Percentiles rank a stretch among this genome's conserved stretches.
These are phyloP conservation scores for Dalechampia spathulata DNA, from an alignment of 441 rosid species.

Conservation along the genomic window DNA sequence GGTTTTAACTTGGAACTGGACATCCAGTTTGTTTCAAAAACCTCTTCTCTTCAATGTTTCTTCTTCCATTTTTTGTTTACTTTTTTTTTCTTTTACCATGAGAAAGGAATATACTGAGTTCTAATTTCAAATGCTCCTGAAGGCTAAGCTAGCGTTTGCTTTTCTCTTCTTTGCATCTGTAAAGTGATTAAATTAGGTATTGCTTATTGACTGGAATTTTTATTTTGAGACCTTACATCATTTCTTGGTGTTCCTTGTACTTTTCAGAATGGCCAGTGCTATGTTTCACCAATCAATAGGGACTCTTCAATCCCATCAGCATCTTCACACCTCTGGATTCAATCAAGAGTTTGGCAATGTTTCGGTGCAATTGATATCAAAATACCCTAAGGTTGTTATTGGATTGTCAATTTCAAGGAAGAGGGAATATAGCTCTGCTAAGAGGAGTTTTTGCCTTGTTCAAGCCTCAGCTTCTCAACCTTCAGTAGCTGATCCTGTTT, in stretches of 20 bases:
- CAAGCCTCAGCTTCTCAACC: slow-evolving; percentile 53
- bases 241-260: slow-evolving; percentile 10
- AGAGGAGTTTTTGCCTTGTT: slow-evolving; percentile 26
- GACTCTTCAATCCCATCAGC: slow-evolving; percentile 26
- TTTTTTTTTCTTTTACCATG: not conserved
- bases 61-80: not conserved
- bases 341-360: slow-evolving; percentile 19
- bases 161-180: not conserved
- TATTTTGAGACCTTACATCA: no score
- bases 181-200: not conserved
- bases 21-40: slow-evolving; percentile 6
- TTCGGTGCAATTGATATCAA: slow-evolving; percentile 24
- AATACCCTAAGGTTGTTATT: slow-evolving; percentile 28
- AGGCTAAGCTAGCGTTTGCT: no score
- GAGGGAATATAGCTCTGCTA: slow-evolving; percentile 19
- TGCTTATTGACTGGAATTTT: not conserved
- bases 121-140: not conserved
- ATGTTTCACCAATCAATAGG: slow-evolving; percentile 37
- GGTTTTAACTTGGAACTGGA: not conserved
- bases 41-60: not conserved
- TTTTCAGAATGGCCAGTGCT: slow-evolving; percentile 54
- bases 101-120: slow-evolving; percentile 10
- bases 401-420: slow-evolving; percentile 21
- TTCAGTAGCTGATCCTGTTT: slow-evolving; percentile 46
- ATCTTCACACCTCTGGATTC: slow-evolving; percentile 22